phyloP scores from a whole-genome alignment of 192 early-diverging fungal species.

The Rhizophagus clarus region DNA sequence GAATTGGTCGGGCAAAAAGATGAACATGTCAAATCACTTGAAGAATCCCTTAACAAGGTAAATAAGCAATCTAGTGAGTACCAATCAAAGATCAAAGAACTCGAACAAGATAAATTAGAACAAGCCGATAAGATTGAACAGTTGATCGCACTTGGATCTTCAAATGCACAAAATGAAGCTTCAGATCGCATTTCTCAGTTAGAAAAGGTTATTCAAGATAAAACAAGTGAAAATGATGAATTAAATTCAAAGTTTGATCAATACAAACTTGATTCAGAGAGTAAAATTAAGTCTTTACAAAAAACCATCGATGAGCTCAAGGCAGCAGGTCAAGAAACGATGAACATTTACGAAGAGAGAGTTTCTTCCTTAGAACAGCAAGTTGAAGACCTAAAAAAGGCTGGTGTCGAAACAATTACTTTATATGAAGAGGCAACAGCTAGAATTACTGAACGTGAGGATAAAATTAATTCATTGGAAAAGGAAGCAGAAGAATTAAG shows the following conservation, averaged over 20 bases:
- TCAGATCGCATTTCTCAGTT: slow-evolving; percentile 24
- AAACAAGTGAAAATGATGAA: slow-evolving; percentile 32
- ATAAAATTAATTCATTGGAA: slow-evolving; percentile 37
- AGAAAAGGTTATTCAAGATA: slow-evolving; percentile 40
- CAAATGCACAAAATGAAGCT: neutral
- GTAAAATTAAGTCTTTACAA: slow-evolving; percentile 20
- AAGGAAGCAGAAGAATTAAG: slow-evolving; percentile 35
- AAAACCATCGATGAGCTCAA: slow-evolving; percentile 44
- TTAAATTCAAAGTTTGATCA: slow-evolving; percentile 8
- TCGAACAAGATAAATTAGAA: slow-evolving; percentile 41
- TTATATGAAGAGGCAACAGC: slow-evolving; percentile 33
- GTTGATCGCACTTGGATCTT: neutral
- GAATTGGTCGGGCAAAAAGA: slow-evolving; percentile 29
- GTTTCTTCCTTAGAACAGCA: slow-evolving; percentile 36
- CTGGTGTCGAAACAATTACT: slow-evolving; percentile 15
- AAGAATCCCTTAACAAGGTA: slow-evolving; percentile 37
- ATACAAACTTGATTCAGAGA: slow-evolving; percentile 1
- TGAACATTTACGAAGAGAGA: slow-evolving; percentile 49
- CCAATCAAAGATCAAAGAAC: slow-evolving; percentile 39
- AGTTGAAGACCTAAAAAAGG: slow-evolving; percentile 42
- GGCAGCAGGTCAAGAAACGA: slow-evolving; percentile 46
- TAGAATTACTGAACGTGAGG: slow-evolving; percentile 38
- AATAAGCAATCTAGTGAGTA: slow-evolving; percentile 36
- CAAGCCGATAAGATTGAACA: slow-evolving; percentile 39
- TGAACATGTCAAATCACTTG: slow-evolving; percentile 35